Base-by-base conservation (phyloP, 306 rosid genomes). In the Cicer chorassanicum region DNA sequence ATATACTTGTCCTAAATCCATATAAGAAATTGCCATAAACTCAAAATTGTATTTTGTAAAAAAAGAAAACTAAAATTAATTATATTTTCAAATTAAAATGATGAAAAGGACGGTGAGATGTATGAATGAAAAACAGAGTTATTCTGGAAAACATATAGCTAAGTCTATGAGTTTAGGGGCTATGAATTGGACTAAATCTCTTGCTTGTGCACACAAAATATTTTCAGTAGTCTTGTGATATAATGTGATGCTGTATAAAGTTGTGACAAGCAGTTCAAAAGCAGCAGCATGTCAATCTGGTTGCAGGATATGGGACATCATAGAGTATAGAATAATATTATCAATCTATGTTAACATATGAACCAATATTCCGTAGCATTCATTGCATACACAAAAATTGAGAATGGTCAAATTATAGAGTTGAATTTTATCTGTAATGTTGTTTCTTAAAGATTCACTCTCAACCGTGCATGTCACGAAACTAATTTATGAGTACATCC, bases 181-280 rank as follows among this genome's bases (percentile, higher is more conserved):
- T 72, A 78, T 55, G 73, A 13, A 72, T 48, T 74, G 67, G 45
- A 73, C 7, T 78, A 78, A 82, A 78, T 82, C 83, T 82, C 68
- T 82, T 82, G 86, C 86, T 82, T 82, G 86, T 62, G 77, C 43
- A 53, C 43, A 10, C 64, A 82, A 73, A 67, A 73, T 70, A 76
- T 82, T 82, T 67, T 73, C 62, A 82, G 82, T 24, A 44, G 77
- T 78, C 66, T 63, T 65, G 65, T 67, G 80, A 77, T 72, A 82
- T 82, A 78, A 50, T 62, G 64, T 78, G 57, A 40, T 73, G 81
- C 67, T 78, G 83, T 68, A 54, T 78, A 83, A 83, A 83, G 86
- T 83, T 63, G 78, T 79, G 75, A 65, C 83, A 79, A 74, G 81
- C 70, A 78, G 74, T 73, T 82, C 77, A 67, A 82, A 78, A 73